These are phyloP conservation scores for Chrysoporthe deuterocubensis DNA, from an alignment of 2,329 filamentous ascomycete species.

Conservation along the genomic window DNA sequence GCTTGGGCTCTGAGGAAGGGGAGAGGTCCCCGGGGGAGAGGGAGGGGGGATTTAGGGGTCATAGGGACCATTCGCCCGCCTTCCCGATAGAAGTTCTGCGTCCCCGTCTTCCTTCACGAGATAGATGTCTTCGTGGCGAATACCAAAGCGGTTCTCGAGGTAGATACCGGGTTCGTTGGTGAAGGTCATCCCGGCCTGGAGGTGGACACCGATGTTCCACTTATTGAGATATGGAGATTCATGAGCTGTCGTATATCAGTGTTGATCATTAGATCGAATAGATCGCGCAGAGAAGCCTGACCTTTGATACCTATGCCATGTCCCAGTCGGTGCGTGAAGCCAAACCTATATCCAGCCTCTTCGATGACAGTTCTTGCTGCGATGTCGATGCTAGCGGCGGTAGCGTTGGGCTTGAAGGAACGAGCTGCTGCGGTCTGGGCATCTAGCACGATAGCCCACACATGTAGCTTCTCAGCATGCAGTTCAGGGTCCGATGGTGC, in stretches of 20 bases:
- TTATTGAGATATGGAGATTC: slow-evolving; percentile 69
- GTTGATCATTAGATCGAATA: slow-evolving; percentile 2
- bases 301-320: slow-evolving; percentile 68
- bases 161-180: slow-evolving; percentile 69
- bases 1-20: slow-evolving; percentile 18
- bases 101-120: slow-evolving; percentile 57
- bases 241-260: slow-evolving; percentile 46
- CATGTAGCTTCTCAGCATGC: slow-evolving; percentile 54
- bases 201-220: slow-evolving; percentile 53
- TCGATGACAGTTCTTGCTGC: slow-evolving; percentile 62
- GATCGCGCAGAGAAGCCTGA: slow-evolving; percentile 22
- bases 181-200: slow-evolving; percentile 64
- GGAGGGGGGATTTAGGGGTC: slow-evolving; percentile 44
- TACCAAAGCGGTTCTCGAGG: slow-evolving; percentile 61
- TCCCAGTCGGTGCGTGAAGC: slow-evolving; percentile 65
- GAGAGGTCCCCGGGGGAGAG: neutral
- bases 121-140: slow-evolving; percentile 66
- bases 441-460: slow-evolving; percentile 66
- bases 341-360: slow-evolving; percentile 59
- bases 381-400: slow-evolving; percentile 63
- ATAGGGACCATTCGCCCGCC: slow-evolving; percentile 55
- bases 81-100: slow-evolving; percentile 59
- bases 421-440: slow-evolving; percentile 60
- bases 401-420: slow-evolving; percentile 54
- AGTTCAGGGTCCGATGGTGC: slow-evolving; percentile 30